These are phyloP conservation scores for Gaertneriomyces semiglobifer DNA, from an alignment of 192 early-diverging fungal genomes.

Conservation along the genomic window DNA sequence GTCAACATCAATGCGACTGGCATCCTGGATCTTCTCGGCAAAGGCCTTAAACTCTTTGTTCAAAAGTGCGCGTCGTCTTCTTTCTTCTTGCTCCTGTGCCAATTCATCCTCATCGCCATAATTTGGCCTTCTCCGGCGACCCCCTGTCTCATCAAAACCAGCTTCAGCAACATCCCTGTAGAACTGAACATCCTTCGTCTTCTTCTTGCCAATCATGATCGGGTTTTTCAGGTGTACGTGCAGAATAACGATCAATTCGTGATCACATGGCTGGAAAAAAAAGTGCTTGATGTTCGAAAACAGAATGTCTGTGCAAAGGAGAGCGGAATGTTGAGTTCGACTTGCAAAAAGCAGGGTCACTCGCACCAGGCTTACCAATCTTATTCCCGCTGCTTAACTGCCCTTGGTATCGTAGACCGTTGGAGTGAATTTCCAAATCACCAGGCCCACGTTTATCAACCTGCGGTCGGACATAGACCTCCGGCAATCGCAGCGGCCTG, in stretches of 20 bases:
- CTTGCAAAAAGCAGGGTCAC: background rate
- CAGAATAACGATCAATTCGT: slow-evolving; percentile 90
- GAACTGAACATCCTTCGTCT: slow-evolving; percentile 98
- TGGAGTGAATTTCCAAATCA: slow-evolving; percentile 94
- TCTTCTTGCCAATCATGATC: slow-evolving; percentile 97
- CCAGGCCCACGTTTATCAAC: slow-evolving; percentile 89
- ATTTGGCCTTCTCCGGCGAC: slow-evolving; percentile 70
- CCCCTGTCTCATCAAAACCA: slow-evolving; percentile 96
- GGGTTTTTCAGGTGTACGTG: slow-evolving; percentile 96
- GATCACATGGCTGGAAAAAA: slow-evolving; percentile 98
- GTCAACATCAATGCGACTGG: slow-evolving; percentile 77
- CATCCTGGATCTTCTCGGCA: slow-evolving; percentile 78
- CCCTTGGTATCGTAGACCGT: slow-evolving; percentile 90
- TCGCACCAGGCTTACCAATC: slow-evolving; percentile 49
- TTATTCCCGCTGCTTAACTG: slow-evolving; percentile 70
- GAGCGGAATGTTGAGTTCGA: background rate
- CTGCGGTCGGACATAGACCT: slow-evolving; percentile 90
- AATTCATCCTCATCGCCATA: slow-evolving; percentile 99
- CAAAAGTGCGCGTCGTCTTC: slow-evolving; percentile 72
- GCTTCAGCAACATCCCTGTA: slow-evolving; percentile 94
- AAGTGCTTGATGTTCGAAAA: slow-evolving; percentile 98
- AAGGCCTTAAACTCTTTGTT: slow-evolving; percentile 94
- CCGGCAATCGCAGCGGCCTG: slow-evolving; percentile 72
- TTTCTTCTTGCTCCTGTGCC: slow-evolving; percentile 92
- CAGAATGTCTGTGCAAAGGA: slow-evolving; percentile 66